Evolutionary conservation across 148 eudicot species (phyloP), one percentile per base, ranked within the genome.

Genomic region (Persicaria tinctoria): DNA sequence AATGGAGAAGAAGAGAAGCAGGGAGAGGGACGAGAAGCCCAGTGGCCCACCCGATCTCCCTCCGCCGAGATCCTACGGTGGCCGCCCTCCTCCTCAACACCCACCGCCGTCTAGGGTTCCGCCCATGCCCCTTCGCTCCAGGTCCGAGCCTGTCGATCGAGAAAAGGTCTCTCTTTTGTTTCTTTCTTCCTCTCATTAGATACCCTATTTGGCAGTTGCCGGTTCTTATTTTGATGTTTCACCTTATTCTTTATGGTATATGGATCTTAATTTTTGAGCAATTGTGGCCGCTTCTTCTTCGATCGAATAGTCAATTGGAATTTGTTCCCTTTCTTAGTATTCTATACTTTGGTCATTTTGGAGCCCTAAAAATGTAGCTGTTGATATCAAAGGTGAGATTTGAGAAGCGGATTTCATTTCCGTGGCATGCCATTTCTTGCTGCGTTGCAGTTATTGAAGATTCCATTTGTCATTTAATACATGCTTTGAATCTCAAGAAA

Each of bases 131-230:
- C 77, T 73, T 73, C 83, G 83, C 14, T 66, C 83, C 47, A 80
- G 84, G 50, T 71, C 76, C 51, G 82, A 76, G 55, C 82, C 84
- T 50, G 80, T 84, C 74, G 86, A 84, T 77, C 84, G 86, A 50
- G 86, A 84, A 69, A 84, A 84, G 86, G 86, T 84, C 53, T 46
- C 38, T 23, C 47, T n/a, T 16, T 73, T 51, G 5, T 46, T 8
- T 51, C 14, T 12, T 45, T 7, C 9, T 5, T 0, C 10, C 23
- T 8, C 17, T 51, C 45, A 17, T 8, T 76, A 11, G 16, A 1
- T 17, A 53, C 6, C n/a, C 13, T 10, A 9, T 53, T 53, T 53
- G 57, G 57, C n/a, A 9, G 57, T 53, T 53, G 57, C n/a, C 3
- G 11, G 6, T 53, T 16, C 11, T 9, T 53, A 4, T 16, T 53